Percentiles rank a stretch among this genome's conserved stretches.
These are phyloP conservation scores for Ceratobasidium sp. DNA, from an alignment of 1,284 basidiomycete genomes.

Conservation along the genomic window DNA sequence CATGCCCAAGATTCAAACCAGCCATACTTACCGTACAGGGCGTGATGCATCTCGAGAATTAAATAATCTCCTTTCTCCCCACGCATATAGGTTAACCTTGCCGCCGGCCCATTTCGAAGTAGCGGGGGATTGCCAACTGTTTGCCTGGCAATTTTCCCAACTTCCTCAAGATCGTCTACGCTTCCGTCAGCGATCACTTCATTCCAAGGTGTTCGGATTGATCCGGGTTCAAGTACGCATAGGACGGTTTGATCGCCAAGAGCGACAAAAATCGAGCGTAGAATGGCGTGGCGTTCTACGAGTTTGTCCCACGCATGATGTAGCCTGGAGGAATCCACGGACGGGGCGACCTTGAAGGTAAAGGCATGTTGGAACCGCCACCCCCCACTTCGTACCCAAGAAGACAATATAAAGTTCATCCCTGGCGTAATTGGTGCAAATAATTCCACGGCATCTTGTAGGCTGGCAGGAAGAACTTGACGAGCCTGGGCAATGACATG, in stretches of 20 bases:
- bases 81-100: constrained; percentile 51
- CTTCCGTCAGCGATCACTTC: constrained; percentile 47
- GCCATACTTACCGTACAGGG: constrained; percentile 53
- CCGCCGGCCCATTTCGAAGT: constrained; percentile 49
- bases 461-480: constrained; percentile 17
- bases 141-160: constrained; percentile 50
- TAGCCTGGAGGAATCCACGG: constrained; percentile 50
- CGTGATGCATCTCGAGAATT: constrained; percentile 58
- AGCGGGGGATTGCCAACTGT: constrained; percentile 52
- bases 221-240: constrained; percentile 51
- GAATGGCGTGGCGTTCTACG: constrained; percentile 52
- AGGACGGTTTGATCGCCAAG: constrained; percentile 51
- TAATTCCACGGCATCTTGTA: constrained; percentile 12
- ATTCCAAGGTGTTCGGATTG: constrained; percentile 44
- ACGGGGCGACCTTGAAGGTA: constrained; percentile 51
- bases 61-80: constrained; percentile 50
- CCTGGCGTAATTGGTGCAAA: constrained; percentile 29
- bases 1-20: not conserved
- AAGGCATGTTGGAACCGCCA: constrained; percentile 57
- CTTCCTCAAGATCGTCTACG: constrained; percentile 41
- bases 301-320: constrained; percentile 53
- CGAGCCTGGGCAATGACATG: constrained; percentile 8
- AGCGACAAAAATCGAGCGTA: constrained; percentile 55
- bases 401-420: constrained; percentile 36
- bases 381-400: constrained; percentile 31